Base-by-base conservation (phyloP, 176 grass and related monocot genomes). In the Poa pratensis region DNA sequence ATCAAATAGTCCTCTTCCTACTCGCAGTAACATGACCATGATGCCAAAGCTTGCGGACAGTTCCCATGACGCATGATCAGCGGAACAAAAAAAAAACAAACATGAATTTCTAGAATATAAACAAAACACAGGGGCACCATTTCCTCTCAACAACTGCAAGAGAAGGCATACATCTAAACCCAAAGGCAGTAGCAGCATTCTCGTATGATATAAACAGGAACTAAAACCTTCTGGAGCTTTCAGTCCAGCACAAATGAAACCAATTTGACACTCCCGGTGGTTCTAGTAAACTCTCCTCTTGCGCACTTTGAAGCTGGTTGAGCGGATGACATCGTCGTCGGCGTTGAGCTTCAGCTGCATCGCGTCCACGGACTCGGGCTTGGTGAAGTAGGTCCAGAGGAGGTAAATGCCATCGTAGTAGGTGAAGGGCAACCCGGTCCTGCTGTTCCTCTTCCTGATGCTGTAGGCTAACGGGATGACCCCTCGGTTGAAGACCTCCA, bases 381-480 rank as follows among this genome's bases (percentile, higher is more conserved):
- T 99, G 20, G 96, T 94, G 89, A 98, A 99, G 87, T 89, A 99
- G 13, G 91, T 92, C 58, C 94, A 88, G 60, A 94, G 88, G 82
- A 99, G 87, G 93, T 94, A 99, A 57, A 94, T 94, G 57, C 96
- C 96, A 53, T 99, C 93, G 11, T 92, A 90, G 78, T 91, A 99
- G 13, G 91, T 94, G 24, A 88, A 92, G 2, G 75, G 94, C 62
- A 90, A 73, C 52, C 96, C 96, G 6, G 91, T 94, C 75, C 76
- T 88, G 91, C 86, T 95, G 86, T 90, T 88, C 89, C 85, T 88
- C 85, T 94, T 99, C 84, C 86, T 91, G 66, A 96, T 92, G 78
- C 91, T 94, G 60, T 96, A 98, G 17, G 91, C 93, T 65, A 98
- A 86, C 4, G 96, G 96, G 57, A 94, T 90, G 18, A 94, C 90